Evolutionary conservation across 2,329 filamentous ascomycete genomes (phyloP).

Genomic region (Botrytis byssoidea): DNA sequence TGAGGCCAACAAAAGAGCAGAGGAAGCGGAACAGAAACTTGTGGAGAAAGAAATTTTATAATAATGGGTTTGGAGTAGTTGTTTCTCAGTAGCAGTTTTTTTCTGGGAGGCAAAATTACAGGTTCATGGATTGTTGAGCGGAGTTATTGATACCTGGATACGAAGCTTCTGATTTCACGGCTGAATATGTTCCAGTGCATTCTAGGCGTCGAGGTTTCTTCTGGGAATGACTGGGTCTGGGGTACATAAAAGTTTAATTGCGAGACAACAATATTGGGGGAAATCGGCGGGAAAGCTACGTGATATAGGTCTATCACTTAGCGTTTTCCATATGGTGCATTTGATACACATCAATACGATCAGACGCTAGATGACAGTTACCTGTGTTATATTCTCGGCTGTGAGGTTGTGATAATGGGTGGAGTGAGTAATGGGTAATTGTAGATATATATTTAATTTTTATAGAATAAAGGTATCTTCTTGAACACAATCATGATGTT

Average conservation of each 20-base stretch:
- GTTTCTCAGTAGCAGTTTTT: background rate
- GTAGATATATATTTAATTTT: background rate
- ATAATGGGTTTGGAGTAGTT: background rate
- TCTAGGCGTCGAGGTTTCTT: background rate
- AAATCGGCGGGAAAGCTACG: background rate
- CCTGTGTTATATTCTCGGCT: background rate
- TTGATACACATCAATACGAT: background rate
- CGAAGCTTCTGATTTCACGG: constrained; percentile 14
- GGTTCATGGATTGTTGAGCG: background rate
- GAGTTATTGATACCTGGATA: constrained; percentile 23
- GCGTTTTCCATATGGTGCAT: background rate
- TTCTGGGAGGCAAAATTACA: background rate
- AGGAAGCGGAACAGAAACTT: constrained; percentile 36
- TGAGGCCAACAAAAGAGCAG: constrained; percentile 60
- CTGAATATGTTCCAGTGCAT: background rate
- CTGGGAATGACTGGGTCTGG: background rate
- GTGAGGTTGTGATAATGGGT: background rate
- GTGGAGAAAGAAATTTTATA: constrained; percentile 21
- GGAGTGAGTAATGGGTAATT: background rate
- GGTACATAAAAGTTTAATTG: constrained; percentile 10
- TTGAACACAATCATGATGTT: background rate
- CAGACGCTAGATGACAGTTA: background rate
- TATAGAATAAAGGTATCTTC: background rate
- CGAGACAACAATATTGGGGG: background rate
- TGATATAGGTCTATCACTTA: background rate